Percentiles rank a stretch among this genome's conserved stretches.
Evolutionary conservation across 1,139 yeast genomes (phyloP).

Genomic region (Candida frijolesensis): DNA sequence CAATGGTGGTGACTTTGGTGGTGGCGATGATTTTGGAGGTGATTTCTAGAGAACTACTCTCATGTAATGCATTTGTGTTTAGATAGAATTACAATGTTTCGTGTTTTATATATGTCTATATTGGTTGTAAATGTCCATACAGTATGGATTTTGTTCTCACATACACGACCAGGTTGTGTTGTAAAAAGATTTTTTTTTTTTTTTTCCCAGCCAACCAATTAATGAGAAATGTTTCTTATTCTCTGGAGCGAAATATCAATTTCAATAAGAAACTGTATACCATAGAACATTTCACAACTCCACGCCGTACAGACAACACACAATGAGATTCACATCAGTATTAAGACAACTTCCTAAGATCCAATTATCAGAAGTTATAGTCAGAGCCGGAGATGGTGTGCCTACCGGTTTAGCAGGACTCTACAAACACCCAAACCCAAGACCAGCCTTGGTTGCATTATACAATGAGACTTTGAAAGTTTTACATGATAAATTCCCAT

Average conservation of each 20-base stretch:
- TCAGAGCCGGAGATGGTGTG: constrained; percentile 66
- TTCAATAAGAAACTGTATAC: constrained; percentile 7
- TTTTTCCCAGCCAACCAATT: constrained; percentile 18
- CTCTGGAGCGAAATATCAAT: constrained; percentile 14
- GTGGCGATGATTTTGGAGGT: constrained; percentile 21
- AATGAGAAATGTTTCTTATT: constrained; percentile 11
- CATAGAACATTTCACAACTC: neutral
- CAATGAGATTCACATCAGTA: constrained; percentile 47
- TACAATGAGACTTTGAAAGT: constrained; percentile 70
- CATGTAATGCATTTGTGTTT: neutral
- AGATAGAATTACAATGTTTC: neutral
- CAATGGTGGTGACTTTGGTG: constrained; percentile 28
- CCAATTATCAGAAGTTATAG: constrained; percentile 43
- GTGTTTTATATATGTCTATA: neutral
- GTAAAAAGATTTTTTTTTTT: neutral
- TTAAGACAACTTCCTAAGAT: constrained; percentile 42
- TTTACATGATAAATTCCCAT: constrained; percentile 64
- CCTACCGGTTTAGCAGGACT: constrained; percentile 85
- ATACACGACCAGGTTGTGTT: constrained; percentile 1
- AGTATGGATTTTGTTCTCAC: neutral
- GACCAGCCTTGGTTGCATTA: constrained; percentile 73
- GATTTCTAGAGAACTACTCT: constrained; percentile 12
- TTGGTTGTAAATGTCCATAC: too few species aligned
- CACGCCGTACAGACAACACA: neutral
- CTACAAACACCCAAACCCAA: constrained; percentile 80